Base-by-base conservation (phyloP, 164 flowering plant species). In the Vitis amurensis region DNA sequence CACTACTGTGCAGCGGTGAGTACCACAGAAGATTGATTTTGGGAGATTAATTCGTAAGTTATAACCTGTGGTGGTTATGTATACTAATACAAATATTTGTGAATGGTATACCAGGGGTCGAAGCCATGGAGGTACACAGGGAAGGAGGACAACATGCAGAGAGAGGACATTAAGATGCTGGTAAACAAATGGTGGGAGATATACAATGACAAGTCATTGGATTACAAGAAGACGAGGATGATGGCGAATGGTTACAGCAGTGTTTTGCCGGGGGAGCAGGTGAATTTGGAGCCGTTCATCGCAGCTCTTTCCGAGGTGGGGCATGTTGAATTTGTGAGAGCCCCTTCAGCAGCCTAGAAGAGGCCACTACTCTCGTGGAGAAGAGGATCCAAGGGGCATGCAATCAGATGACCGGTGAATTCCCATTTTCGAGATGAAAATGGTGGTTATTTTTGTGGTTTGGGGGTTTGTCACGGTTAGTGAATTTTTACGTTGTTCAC, bases 61-160 rank as follows among this genome's bases (percentile, higher is more conserved):
- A 23, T 23, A 23, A 23, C 27, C 27, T 23, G 27, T 23, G 27
- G 27, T 23, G 27, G 7, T 37, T 37, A 37, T 37, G 44, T 37
- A 4, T 37, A 3, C 44, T 37, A 37, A 37, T 37, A 6, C 44
- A 37, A 37, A 37, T 37, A 9, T 71, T 47, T n/a, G 1, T 60
- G 2, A 4, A 58, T 3, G 13, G 4, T 13, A 6, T 1, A 47
- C 14, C 55, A 79, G 82, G 85, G 90, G 3, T 83, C 88, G 7
- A 87, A 87, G 80, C 90, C 90, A 31, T 85, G 90, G 90, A 87
- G 90, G 77, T 85, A 79, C 56, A 87, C 87, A 0, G 90, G 90
- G 13, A 68, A 87, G 56, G 88, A 85, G 68, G 81, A 68, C 15
- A 87, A 84, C 80, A 87, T 87, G 90, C 75, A 83, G 31, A 84